Conservation (phyloP, 768 basidiomycete species). For the Naematelia encephala region DNA sequence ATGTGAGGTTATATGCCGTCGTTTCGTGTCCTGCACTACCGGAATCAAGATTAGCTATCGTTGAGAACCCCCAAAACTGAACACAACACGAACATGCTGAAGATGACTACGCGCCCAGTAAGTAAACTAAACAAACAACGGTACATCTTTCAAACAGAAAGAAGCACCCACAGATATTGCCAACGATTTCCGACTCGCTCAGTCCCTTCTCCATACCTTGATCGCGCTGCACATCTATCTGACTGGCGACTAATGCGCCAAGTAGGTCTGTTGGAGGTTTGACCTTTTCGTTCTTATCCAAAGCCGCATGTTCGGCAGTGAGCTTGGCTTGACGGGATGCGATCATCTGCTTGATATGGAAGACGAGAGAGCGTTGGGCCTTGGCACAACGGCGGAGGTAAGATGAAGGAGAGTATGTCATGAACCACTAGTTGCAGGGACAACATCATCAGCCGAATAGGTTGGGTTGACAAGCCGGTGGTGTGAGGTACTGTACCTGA, state of each 20-base stretch:
- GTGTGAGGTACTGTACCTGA: not conserved
- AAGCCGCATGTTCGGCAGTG: not conserved
- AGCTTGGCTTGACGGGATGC: conserved; percentile 10
- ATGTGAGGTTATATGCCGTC: conserved; percentile 38
- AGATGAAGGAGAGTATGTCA: conserved; percentile 7
- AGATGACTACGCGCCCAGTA: conserved; percentile 13
- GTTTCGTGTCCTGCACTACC: conserved; percentile 46
- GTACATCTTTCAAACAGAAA: not conserved
- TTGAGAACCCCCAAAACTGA: too few species aligned
- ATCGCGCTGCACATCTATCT: conserved; percentile 27
- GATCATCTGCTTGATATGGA: conserved; percentile 21
- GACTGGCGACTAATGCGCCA: conserved; percentile 25
- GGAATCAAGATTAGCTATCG: conserved; percentile 3
- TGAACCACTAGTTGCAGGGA: too few species aligned
- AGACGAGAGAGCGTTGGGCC: conserved; percentile 15
- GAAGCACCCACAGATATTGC: conserved; percentile 27
- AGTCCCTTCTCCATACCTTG: conserved; percentile 19
- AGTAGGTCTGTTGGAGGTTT: conserved; percentile 21
- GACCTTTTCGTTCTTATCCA: conserved; percentile 9
- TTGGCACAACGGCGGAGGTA: conserved; percentile 16
- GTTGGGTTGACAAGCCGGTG: too few species aligned
- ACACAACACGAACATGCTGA: conserved; percentile 24
- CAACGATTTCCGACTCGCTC: conserved; percentile 36
- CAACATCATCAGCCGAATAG: too few species aligned
- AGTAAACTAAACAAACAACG: not conserved